phyloP scores from a whole-genome alignment of 140 eudicot species.

The Flaveria floridana region DNA sequence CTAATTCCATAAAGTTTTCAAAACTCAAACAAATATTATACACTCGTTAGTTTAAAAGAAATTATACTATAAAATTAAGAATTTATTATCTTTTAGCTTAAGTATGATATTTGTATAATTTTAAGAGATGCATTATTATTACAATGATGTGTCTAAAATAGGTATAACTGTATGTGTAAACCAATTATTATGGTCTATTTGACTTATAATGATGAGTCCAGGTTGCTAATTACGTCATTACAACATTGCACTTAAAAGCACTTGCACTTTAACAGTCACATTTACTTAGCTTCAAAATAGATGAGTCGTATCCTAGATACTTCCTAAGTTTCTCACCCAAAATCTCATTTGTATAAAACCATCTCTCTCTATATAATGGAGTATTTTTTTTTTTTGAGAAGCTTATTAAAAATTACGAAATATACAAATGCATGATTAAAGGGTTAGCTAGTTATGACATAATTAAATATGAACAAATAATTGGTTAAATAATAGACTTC shows the following conservation, averaged over 20 bases:
- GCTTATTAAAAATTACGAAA: no score
- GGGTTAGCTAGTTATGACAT: no score
- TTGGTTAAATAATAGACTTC: no score
- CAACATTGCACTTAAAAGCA: no score
- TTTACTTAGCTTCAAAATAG: no score
- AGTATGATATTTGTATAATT: no score
- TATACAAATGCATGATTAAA: neutral
- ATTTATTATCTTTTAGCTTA: no score
- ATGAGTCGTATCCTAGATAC: neutral
- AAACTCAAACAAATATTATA: neutral
- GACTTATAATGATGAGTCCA: neutral
- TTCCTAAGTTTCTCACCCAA: neutral
- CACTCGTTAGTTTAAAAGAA: neutral
- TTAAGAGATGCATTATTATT: neutral
- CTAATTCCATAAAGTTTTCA: neutral
- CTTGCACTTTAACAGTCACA: no score
- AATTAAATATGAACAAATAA: no score
- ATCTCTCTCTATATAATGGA: neutral
- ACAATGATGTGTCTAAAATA: neutral
- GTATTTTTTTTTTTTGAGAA: no score
- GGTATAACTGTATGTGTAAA: no score
- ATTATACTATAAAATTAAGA: neutral
- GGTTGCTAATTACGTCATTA: neutral
- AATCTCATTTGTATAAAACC: neutral
- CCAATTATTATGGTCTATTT: neutral